Conservation (phyloP, 192 early-diverging fungal genomes). For the Obelidium mucronatum region DNA sequence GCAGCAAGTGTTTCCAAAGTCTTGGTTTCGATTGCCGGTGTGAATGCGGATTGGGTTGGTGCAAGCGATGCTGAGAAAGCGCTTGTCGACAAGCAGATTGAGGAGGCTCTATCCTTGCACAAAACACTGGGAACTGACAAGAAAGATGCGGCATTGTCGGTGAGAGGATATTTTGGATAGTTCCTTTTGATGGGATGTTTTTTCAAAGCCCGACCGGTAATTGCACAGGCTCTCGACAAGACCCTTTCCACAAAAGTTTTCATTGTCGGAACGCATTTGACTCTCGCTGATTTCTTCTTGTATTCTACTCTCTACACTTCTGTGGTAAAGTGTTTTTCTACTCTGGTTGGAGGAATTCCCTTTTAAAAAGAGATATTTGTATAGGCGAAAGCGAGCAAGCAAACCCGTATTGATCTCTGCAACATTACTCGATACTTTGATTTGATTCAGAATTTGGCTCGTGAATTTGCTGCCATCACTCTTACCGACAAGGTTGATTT, state of each 20-base stretch:
- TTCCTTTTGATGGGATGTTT: too few species aligned
- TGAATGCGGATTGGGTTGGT: not conserved
- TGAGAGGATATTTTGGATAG: not conserved
- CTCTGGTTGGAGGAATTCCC: not conserved
- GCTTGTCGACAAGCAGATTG: constrained; percentile 27
- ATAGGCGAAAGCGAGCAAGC: constrained; percentile 28
- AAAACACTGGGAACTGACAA: constrained; percentile 1
- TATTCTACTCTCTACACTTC: constrained; percentile 27
- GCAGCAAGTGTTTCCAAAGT: constrained; percentile 9
- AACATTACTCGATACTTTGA: constrained; percentile 40
- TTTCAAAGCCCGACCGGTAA: too few species aligned
- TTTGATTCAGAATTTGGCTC: constrained; percentile 35
- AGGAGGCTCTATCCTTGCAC: constrained; percentile 19
- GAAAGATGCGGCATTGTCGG: constrained; percentile 18
- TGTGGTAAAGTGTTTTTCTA: constrained; percentile 22
- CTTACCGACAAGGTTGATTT: constrained; percentile 23
- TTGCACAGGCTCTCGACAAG: constrained; percentile 1
- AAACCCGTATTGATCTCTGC: constrained; percentile 26
- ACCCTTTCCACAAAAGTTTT: constrained; percentile 17
- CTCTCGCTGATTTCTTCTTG: constrained; percentile 33
- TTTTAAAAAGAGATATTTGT: not conserved
- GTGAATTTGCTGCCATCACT: not conserved
- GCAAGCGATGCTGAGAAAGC: constrained; percentile 18
- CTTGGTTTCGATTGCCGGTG: not conserved
- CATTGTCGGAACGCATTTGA: constrained; percentile 7